Percentiles rank a stretch among this genome's conserved stretches.
Conservation (phyloP, 805 yeast species). For the Torulaspora maleeae region DNA sequence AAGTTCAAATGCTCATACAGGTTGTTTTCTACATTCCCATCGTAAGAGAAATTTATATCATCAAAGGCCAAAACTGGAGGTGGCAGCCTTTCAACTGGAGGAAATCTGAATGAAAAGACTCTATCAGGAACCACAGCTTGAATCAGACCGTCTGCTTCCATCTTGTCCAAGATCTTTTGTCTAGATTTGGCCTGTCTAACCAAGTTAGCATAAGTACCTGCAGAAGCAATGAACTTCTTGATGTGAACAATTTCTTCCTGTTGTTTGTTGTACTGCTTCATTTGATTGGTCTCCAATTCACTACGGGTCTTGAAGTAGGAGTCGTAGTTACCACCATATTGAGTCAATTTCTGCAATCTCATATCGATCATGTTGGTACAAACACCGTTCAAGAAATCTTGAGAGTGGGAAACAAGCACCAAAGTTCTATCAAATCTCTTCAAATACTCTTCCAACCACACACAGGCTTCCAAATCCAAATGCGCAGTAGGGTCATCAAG, state of each 20-base stretch:
- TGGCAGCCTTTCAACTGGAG: slow-evolving; percentile 93
- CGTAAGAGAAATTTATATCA: slow-evolving; percentile 88
- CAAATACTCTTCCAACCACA: slow-evolving; percentile 97
- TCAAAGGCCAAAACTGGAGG: slow-evolving; percentile 98
- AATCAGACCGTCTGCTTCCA: slow-evolving; percentile 98
- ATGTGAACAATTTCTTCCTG: slow-evolving; percentile 98
- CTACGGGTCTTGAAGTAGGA: slow-evolving; percentile 90
- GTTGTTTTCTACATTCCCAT: slow-evolving; percentile 76
- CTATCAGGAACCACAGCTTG: slow-evolving; percentile 89
- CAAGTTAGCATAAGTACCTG: slow-evolving; percentile 98
- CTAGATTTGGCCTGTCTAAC: slow-evolving; percentile 98
- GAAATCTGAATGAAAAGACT: slow-evolving; percentile 90
- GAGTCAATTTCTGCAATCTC: slow-evolving; percentile 70
- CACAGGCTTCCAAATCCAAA: slow-evolving; percentile 98
- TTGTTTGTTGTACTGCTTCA: slow-evolving; percentile 94
- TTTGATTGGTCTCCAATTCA: slow-evolving; percentile 94
- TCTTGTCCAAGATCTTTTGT: slow-evolving; percentile 98
- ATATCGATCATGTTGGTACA: slow-evolving; percentile 97
- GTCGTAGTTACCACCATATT: slow-evolving; percentile 98
- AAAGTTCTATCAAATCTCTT: slow-evolving; percentile 90
- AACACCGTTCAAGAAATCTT: slow-evolving; percentile 98
- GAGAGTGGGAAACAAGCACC: slow-evolving; percentile 94
- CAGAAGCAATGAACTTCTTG: slow-evolving; percentile 97
- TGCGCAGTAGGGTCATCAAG: slow-evolving; percentile 99
- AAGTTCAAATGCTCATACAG: slow-evolving; percentile 87